Base-by-base conservation (phyloP, 2,329 filamentous ascomycete genomes). In the Remersonia thermophila region DNA sequence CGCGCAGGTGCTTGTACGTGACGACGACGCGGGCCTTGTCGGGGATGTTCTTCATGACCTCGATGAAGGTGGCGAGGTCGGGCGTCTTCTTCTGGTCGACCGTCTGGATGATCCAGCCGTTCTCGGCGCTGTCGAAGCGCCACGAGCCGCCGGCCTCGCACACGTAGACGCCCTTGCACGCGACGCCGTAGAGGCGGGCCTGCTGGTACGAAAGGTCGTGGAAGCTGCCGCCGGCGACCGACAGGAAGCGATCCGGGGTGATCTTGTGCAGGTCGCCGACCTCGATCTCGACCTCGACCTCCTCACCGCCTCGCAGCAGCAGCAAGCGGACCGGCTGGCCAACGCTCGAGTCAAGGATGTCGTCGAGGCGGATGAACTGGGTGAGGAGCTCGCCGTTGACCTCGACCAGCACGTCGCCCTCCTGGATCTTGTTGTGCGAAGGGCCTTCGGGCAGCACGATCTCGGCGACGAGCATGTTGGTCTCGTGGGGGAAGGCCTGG, bases 181-280 rank as follows among this genome's bases (percentile, higher is more conserved):
- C 79, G 39, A 98, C 87, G 25, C 87, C 89, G 56, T 95, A 96
- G 4, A 95, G 71, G 8, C 91, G 79, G n/a, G 91, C 86, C 60
- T 96, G 87, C 55, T 98, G 91, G 57, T 98, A 98, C 1, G 93
- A 98, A 13, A 98, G 67, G 55, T 93, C 77, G 62, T 98, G 93
- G 66, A 98, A 96, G 40, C 86, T 89, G 16, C 80, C 91, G 14
- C 91, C 93, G 29, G 87, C 84, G 30, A 96, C 89, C 4, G 86
- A 84, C 36, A 96, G 83, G 54, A 96, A 98, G 42, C 87, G 81
- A 60, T 95, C 87, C 11, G 93, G 91, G 3, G 91, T 96, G 56
- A 98, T 98, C 39, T 73, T 73, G 63, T 98, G 91, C 43, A 98
- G 69, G 55, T 98, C 83, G 33, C 83, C 86, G 30, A 96, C 87